These are phyloP conservation scores for Leucosporidium creatinivorum DNA, from an alignment of 768 basidiomycete genomes.

Conservation along the genomic window DNA sequence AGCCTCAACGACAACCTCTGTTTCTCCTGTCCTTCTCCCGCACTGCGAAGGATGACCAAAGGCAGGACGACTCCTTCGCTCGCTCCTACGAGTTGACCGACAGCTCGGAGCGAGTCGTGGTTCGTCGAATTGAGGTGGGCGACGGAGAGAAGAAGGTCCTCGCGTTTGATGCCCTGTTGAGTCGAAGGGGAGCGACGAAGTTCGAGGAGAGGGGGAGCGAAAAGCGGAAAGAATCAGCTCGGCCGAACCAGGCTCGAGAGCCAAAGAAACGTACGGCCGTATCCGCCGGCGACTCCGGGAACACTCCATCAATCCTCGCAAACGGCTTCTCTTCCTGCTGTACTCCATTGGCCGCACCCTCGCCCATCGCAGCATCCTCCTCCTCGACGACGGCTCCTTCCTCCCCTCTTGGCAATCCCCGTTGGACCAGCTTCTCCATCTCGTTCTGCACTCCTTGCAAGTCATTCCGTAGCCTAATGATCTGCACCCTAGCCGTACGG, in stretches of 20 bases:
- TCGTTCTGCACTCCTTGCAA: slow-evolving; percentile 57
- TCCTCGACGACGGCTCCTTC: slow-evolving; percentile 38
- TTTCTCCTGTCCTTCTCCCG: background rate
- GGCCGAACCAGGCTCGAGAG: background rate
- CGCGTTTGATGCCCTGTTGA: slow-evolving; percentile 57
- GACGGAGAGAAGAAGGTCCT: slow-evolving; percentile 69
- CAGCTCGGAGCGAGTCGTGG: slow-evolving; percentile 53
- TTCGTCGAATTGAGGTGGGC: slow-evolving; percentile 52
- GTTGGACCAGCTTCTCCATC: slow-evolving; percentile 62
- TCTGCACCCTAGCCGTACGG: slow-evolving; percentile 61
- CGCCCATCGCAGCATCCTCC: slow-evolving; percentile 30
- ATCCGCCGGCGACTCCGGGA: slow-evolving; percentile 72
- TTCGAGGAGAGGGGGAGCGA: background rate
- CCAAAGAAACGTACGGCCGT: slow-evolving; percentile 56
- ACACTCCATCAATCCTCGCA: slow-evolving; percentile 73
- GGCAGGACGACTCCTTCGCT: slow-evolving; percentile 59
- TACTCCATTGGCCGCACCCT: slow-evolving; percentile 19
- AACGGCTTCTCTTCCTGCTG: slow-evolving; percentile 49
- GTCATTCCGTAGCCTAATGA: slow-evolving; percentile 79
- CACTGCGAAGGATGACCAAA: slow-evolving; percentile 1
- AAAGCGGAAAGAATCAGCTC: slow-evolving; percentile 24
- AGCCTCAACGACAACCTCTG: slow-evolving; percentile 7
- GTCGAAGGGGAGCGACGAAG: slow-evolving; percentile 19
- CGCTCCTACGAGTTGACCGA: slow-evolving; percentile 65
- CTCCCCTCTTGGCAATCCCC: slow-evolving; percentile 36